A percentile compares a stretch with the other conserved stretches of the same genome.
phyloP scores from a whole-genome alignment of 768 basidiomycete genomes.

The Suillus cothurnatus region DNA sequence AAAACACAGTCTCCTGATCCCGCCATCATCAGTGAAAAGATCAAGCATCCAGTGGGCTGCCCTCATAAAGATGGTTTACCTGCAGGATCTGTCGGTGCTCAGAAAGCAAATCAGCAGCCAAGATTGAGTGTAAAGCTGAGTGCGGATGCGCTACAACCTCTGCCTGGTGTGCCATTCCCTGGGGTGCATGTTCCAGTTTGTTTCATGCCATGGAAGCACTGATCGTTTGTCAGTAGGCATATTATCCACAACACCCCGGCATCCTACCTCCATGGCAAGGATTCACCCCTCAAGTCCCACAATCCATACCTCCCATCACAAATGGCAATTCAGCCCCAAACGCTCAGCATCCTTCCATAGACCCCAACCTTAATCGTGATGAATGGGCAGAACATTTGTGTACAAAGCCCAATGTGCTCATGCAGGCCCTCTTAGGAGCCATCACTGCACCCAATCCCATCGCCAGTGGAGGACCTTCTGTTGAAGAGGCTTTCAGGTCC shows the following conservation, averaged over 20 bases:
- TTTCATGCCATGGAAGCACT: background rate
- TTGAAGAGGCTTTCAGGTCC: slow-evolving; percentile 79
- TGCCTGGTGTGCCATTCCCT: slow-evolving; percentile 33
- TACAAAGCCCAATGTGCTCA: slow-evolving; percentile 57
- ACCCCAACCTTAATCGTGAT: slow-evolving; percentile 56
- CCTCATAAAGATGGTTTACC: slow-evolving; percentile 83
- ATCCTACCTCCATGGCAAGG: slow-evolving; percentile 32
- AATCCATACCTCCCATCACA: slow-evolving; percentile 29
- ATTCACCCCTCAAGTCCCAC: slow-evolving; percentile 28
- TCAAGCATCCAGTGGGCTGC: slow-evolving; percentile 78
- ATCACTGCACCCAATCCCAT: slow-evolving; percentile 65
- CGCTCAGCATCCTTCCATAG: slow-evolving; percentile 37
- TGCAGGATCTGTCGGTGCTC: slow-evolving; percentile 63
- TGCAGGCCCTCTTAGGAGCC: slow-evolving; percentile 56
- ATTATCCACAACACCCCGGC: slow-evolving; percentile 35
- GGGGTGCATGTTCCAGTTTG: slow-evolving; percentile 22
- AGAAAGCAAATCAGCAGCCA: slow-evolving; percentile 43
- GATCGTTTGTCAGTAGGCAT: slow-evolving; percentile 23
- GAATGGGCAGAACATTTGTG: slow-evolving; percentile 67
- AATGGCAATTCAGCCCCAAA: slow-evolving; percentile 15
- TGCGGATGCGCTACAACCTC: slow-evolving; percentile 22
- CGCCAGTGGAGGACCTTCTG: slow-evolving; percentile 59
- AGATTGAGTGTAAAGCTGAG: slow-evolving; percentile 37
- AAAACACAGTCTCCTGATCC: slow-evolving; percentile 58
- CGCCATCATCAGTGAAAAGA: slow-evolving; percentile 47